Conservation (phyloP, 371 early-diverging fungal species). For the Mortierella polycephala region DNA sequence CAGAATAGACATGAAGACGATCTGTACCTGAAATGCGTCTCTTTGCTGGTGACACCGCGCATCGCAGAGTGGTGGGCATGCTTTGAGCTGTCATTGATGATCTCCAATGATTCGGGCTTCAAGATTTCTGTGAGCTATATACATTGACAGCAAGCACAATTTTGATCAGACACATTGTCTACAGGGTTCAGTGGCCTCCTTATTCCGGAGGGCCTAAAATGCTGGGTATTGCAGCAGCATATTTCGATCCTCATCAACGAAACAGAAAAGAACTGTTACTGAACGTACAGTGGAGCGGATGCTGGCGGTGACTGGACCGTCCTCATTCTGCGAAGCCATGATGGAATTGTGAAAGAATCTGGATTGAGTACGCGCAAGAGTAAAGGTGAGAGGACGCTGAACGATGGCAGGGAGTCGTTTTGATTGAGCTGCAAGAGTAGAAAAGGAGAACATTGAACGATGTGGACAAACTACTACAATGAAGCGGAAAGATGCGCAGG, state of each 20-base stretch:
- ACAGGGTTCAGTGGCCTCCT: not conserved
- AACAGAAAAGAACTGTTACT: not conserved
- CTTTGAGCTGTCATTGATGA: slow-evolving; percentile 78
- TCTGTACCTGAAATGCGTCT: slow-evolving; percentile 78
- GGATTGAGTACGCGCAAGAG: slow-evolving; percentile 1
- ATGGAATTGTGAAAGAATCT: slow-evolving; percentile 21
- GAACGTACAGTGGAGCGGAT: slow-evolving; percentile 38
- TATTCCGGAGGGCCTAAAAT: not conserved
- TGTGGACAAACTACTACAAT: no score
- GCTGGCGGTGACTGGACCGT: slow-evolving; percentile 42
- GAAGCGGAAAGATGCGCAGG: no score
- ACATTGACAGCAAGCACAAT: not conserved
- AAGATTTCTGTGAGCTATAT: slow-evolving; percentile 63
- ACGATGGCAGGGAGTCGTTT: slow-evolving; percentile 21
- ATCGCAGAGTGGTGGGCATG: slow-evolving; percentile 82
- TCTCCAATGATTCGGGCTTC: slow-evolving; percentile 66
- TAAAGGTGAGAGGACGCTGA: slow-evolving; percentile 11
- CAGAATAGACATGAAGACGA: not conserved
- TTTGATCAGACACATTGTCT: not conserved
- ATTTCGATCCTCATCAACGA: no score
- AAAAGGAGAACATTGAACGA: slow-evolving; percentile 24
- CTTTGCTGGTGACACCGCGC: slow-evolving; percentile 76
- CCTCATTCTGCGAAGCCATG: slow-evolving; percentile 44
- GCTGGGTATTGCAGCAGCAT: not conserved
- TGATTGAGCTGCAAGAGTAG: slow-evolving; percentile 19